These are phyloP conservation scores for Haplosporangium gracile DNA, from an alignment of 192 early-diverging fungal genomes.

Conservation along the genomic window DNA sequence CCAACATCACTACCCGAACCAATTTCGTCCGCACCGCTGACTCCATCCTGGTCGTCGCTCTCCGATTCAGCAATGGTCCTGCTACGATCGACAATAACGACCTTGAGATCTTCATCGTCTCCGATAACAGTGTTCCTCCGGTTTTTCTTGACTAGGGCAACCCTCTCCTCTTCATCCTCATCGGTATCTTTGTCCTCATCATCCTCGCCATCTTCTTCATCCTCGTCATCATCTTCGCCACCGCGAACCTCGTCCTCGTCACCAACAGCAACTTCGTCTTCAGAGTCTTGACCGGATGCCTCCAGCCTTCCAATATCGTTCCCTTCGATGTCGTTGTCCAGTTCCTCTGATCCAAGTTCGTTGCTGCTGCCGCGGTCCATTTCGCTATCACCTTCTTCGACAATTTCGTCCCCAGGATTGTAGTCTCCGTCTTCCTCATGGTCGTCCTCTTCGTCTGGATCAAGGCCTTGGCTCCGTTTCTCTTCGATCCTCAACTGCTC, in stretches of 20 bases:
- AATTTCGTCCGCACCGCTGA: neutral
- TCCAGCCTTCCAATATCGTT: neutral
- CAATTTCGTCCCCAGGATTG: neutral
- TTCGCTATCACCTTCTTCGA: constrained; percentile 7
- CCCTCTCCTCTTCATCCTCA: constrained; percentile 9
- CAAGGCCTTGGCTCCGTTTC: constrained; percentile 15
- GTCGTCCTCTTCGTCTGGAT: constrained; percentile 22
- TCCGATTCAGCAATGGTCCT: neutral
- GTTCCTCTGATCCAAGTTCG: constrained; percentile 13
- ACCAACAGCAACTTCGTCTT: neutral
- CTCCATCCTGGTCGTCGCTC: constrained; percentile 3
- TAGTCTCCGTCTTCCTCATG: neutral
- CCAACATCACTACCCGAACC: neutral
- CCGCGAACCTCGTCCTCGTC: constrained; percentile 3
- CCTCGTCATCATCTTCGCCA: neutral
- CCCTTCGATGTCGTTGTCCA: neutral
- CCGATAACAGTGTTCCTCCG: constrained; percentile 11
- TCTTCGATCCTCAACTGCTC: constrained; percentile 35
- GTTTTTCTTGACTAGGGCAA: neutral
- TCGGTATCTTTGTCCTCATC: neutral
- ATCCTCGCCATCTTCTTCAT: neutral
- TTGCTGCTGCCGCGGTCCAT: constrained; percentile 11
- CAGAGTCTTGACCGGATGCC: neutral
- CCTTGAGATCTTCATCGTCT: constrained; percentile 32
- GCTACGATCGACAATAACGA: constrained; percentile 32